Evolutionary conservation across 139 green algal species (phyloP), one percentile per base, ranked within the genome.

Genomic region (Dunaliella sp.): DNA sequence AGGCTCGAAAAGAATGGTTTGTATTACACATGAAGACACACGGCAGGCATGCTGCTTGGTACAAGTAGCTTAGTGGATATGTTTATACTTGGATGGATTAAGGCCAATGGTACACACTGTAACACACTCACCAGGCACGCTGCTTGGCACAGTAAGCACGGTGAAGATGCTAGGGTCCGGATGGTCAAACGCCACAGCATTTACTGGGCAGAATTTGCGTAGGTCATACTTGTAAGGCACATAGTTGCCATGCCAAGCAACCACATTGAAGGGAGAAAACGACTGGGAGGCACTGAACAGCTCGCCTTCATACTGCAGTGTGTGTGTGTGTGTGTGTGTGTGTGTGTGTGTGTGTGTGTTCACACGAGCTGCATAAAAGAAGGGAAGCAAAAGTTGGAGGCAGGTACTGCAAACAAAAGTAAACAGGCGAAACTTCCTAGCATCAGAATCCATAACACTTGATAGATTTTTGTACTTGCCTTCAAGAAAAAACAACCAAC

Each of bases 111-210:
- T 78, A 78, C 22, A n/a, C 28, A 72, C n/a, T 83, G 36, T 1
- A n/a, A 1, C 7, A 1, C 34, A 3, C 48, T 38, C 21, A 93
- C 93, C 93, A 86, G 93, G 93, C 7, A 86, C 85, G 22, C 85
- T 24, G 24, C 93, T 95, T 25, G 94, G 93, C 58, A 92, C 94
- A 3, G 96, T 98, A 57, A 98, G 91, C 38, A 98, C 95, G 1
- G 97, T 99, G 95, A 99, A 99, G 84, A 99, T 98, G 85, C 92
- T 97, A 31, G 97, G 97, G 88, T 99, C 97, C 2, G 96, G 91
- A 84, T 92, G 90, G 88, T 94, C 91, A 80, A 92, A 94, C 1
- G 86, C 38, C 24, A 93, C 91, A 1, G 91, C 36, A 84, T 98
- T 98, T 26, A 98, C 86, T n/a, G 96, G 94, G 86, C 94, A 97